Evolutionary conservation across 1,284 basidiomycete species (phyloP).

Genomic region (Tilletia indica): DNA sequence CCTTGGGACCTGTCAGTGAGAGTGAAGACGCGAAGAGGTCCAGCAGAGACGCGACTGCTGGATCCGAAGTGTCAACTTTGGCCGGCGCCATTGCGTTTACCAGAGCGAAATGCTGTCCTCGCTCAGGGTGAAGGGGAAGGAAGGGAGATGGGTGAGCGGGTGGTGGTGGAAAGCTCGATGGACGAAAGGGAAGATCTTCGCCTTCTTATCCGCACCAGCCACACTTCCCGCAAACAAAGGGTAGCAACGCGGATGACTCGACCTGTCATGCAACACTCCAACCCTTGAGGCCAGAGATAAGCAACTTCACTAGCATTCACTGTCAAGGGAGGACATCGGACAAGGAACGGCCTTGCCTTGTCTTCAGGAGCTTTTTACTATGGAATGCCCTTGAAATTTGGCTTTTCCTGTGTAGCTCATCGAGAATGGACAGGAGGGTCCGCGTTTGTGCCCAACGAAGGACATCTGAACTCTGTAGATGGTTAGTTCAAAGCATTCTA

Average conservation of each 20-base stretch:
- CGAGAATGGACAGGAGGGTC: conserved; percentile 97
- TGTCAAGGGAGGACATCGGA: too few species aligned
- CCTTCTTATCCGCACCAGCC: too few species aligned
- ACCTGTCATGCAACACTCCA: not conserved
- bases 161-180: conserved; percentile 10
- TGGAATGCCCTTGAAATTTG: too few species aligned
- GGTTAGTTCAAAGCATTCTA: not conserved
- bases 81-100: conserved; percentile 57
- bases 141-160: not conserved
- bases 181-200: not conserved
- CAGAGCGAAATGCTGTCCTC: not conserved
- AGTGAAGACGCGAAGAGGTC: conserved; percentile 71
- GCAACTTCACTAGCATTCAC: too few species aligned
- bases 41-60: conserved; percentile 62
- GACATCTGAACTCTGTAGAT: conserved; percentile 85
- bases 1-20: conserved; percentile 74
- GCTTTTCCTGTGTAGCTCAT: conserved; percentile 69
- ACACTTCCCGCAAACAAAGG: too few species aligned
- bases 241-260: not conserved
- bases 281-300: too few species aligned
- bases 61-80: conserved; percentile 61
- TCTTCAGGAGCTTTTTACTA: too few species aligned
- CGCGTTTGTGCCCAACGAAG: conserved; percentile 70
- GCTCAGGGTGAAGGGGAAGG: not conserved
- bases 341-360: too few species aligned